Evolutionary conservation across 805 yeast genomes (phyloP).

Genomic region (Nakazawaea wyomingensis): DNA sequence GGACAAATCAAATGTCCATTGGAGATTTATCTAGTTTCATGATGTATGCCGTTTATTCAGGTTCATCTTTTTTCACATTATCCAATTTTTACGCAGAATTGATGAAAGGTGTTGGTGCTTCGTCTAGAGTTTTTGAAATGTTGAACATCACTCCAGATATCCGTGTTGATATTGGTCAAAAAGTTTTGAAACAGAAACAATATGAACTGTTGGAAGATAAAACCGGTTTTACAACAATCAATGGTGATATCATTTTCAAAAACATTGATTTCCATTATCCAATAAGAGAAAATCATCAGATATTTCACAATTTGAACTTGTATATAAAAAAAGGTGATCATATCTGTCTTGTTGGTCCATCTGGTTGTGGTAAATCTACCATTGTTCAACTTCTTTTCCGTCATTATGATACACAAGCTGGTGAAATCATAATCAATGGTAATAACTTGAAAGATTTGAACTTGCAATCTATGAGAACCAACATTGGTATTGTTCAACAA

Average conservation of each 20-base stretch:
- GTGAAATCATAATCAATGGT: slow-evolving; percentile 61
- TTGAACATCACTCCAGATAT: slow-evolving; percentile 74
- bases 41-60: slow-evolving; percentile 94
- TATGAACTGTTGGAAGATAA: slow-evolving; percentile 22
- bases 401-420: slow-evolving; percentile 73
- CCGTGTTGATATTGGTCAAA: slow-evolving; percentile 57
- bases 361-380: slow-evolving; percentile 94
- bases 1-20: slow-evolving; percentile 66
- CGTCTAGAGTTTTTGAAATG: slow-evolving; percentile 83
- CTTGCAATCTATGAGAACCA: slow-evolving; percentile 64
- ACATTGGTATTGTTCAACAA: slow-evolving; percentile 88
- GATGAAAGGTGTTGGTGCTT: slow-evolving; percentile 98
- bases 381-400: slow-evolving; percentile 73
- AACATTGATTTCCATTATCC: slow-evolving; percentile 76
- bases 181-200: slow-evolving; percentile 25
- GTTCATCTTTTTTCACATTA: slow-evolving; percentile 85
- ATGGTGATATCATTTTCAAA: slow-evolving; percentile 57
- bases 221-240: slow-evolving; percentile 20
- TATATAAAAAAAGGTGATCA: slow-evolving; percentile 75
- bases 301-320: slow-evolving; percentile 59
- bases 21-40: slow-evolving; percentile 91
- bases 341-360: slow-evolving; percentile 93
- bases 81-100: slow-evolving; percentile 89
- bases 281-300: slow-evolving; percentile 65
- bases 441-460: slow-evolving; percentile 59